Percentiles rank a stretch among this genome's conserved stretches.
phyloP scores from a whole-genome alignment of 2,329 filamentous ascomycete genomes.

The Corinectria fuckeliana region DNA sequence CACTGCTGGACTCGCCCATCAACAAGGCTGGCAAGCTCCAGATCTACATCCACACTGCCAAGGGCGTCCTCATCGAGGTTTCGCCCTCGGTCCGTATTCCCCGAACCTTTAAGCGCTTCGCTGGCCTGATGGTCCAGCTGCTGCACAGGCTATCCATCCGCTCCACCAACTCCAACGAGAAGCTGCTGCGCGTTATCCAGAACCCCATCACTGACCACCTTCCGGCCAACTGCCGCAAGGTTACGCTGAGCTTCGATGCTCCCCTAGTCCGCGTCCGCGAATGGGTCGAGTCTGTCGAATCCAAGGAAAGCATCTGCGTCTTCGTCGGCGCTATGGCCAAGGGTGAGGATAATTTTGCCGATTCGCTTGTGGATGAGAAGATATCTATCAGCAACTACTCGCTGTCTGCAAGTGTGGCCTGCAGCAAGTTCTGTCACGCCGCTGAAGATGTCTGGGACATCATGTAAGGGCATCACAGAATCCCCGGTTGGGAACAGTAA shows the following conservation, averaged over 20 bases:
- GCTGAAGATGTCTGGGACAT: constrained; percentile 97
- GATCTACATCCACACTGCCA: constrained; percentile 98
- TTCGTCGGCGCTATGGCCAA: constrained; percentile 99
- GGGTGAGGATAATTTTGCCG: constrained; percentile 93
- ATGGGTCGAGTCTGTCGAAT: constrained; percentile 79
- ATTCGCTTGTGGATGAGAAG: constrained; percentile 92
- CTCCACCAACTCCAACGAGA: constrained; percentile 96
- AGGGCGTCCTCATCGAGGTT: constrained; percentile 96
- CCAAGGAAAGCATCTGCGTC: constrained; percentile 93
- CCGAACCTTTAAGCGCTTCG: constrained; percentile 98
- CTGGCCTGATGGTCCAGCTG: constrained; percentile 97
- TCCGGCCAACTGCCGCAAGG: constrained; percentile 95
- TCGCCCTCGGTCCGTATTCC: constrained; percentile 98
- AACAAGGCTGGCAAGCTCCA: constrained; percentile 98
- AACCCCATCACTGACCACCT: constrained; percentile 98
- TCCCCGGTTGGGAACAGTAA: constrained; percentile 23
- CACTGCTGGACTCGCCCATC: constrained; percentile 94
- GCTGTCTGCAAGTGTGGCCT: constrained; percentile 94
- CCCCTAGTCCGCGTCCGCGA: constrained; percentile 86
- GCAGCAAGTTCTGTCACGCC: constrained; percentile 99
- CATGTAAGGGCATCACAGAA: constrained; percentile 61
- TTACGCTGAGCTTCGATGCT: constrained; percentile 94
- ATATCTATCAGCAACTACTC: constrained; percentile 99
- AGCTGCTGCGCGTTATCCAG: constrained; percentile 95
- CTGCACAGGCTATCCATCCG: constrained; percentile 95